A percentile compares a stretch with the other conserved stretches of the same genome.
phyloP scores from a whole-genome alignment of 2,329 filamentous ascomycete genomes.

The Epicoccum nigrum region DNA sequence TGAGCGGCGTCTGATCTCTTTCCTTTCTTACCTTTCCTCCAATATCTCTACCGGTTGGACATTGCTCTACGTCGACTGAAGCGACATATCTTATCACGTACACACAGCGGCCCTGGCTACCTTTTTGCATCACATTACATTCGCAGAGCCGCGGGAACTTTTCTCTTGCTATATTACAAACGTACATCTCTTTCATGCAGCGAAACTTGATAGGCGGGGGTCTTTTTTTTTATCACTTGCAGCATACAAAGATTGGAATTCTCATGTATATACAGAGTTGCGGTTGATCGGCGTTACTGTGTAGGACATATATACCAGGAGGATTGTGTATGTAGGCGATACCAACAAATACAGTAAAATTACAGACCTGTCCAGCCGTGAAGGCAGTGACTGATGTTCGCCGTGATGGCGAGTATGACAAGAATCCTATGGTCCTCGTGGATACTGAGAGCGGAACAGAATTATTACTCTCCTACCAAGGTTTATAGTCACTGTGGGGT shows the following conservation, averaged over 20 bases:
- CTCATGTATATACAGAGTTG: constrained; percentile 6
- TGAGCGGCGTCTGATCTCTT: neutral
- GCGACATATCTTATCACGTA: neutral
- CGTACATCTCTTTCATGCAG: constrained; percentile 7
- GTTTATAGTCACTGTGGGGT: no score
- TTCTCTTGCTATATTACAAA: constrained; percentile 6
- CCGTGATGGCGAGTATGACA: no score
- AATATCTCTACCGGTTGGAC: neutral
- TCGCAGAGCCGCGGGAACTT: neutral
- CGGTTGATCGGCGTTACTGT: constrained; percentile 1
- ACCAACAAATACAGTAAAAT: constrained; percentile 8
- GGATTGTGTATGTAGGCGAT: constrained; percentile 4
- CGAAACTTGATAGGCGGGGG: neutral
- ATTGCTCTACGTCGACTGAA: neutral
- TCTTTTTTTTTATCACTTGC: no score
- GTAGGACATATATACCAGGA: constrained; percentile 1
- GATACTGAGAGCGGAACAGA: no score
- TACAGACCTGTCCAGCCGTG: neutral
- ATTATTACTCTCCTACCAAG: no score
- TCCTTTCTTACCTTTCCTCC: neutral
- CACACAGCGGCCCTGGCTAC: neutral
- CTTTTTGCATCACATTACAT: neutral
- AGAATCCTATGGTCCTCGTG: no score
- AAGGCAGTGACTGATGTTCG: no score
- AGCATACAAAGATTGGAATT: neutral